These are phyloP conservation scores for Leccinum olivaceopallidum DNA, from an alignment of 768 basidiomycete species.

Conservation along the genomic window DNA sequence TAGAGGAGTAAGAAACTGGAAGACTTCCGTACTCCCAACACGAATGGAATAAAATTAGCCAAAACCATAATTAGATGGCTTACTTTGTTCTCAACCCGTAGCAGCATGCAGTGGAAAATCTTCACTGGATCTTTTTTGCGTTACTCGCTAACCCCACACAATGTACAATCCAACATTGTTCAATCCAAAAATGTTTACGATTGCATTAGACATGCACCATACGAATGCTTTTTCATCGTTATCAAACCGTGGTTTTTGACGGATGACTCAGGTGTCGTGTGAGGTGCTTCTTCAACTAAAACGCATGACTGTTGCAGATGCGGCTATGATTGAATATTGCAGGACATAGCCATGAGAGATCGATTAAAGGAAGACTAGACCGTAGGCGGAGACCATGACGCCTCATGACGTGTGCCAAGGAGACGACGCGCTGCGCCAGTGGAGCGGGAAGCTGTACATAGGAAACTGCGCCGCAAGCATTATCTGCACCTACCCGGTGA, in stretches of 20 bases:
- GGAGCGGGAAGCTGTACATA: not conserved
- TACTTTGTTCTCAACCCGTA: no score
- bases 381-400: not conserved
- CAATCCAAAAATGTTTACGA: slow-evolving; percentile 11
- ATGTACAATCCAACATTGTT: not conserved
- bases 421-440: not conserved
- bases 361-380: not conserved
- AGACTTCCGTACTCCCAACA: not conserved
- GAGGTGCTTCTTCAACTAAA: not conserved
- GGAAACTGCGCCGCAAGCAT: not conserved
- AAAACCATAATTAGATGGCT: no score
- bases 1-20: no score
- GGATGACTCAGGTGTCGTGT: not conserved
- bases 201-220: not conserved
- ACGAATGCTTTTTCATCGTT: no score
- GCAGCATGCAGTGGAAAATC: no score
- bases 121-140: no score
- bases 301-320: not conserved
- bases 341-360: not conserved
- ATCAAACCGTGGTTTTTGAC: not conserved
- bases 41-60: not conserved
- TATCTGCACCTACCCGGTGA: not conserved
- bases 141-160: not conserved
- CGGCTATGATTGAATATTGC: not conserved
- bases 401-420: not conserved